phyloP scores from a whole-genome alignment of 805 yeast genomes.

The Kluyveromyces starmeri region DNA sequence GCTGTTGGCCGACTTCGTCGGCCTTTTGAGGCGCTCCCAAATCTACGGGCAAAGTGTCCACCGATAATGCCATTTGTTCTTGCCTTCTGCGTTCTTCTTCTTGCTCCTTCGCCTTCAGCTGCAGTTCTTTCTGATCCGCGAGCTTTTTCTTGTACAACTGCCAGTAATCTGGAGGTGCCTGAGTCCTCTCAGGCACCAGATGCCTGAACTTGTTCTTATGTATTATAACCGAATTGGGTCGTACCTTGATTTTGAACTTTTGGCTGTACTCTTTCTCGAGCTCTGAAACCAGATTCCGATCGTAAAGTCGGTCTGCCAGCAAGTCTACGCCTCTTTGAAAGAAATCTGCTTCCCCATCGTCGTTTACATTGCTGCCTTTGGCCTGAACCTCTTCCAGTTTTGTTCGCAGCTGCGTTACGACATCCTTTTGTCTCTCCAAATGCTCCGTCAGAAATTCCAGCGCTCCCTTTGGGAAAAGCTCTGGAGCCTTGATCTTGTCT shows the following conservation, averaged over 20 bases:
- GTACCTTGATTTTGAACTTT: slow-evolving; percentile 10
- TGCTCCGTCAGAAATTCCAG: slow-evolving; percentile 9
- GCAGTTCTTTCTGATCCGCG: slow-evolving; percentile 7
- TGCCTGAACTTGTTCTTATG: slow-evolving; percentile 15
- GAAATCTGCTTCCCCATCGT: neutral
- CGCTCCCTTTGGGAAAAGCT: slow-evolving; percentile 6
- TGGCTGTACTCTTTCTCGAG: slow-evolving; percentile 11
- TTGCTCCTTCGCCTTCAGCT: slow-evolving; percentile 8
- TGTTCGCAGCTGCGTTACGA: slow-evolving; percentile 3
- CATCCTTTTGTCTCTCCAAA: slow-evolving; percentile 11
- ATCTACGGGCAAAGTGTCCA: slow-evolving; percentile 11
- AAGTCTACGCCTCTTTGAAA: neutral
- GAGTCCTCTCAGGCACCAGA: slow-evolving; percentile 14
- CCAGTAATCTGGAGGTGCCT: slow-evolving; percentile 29
- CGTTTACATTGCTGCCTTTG: neutral
- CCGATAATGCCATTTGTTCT: slow-evolving; percentile 10
- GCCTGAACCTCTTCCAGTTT: neutral
- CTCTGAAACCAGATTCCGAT: slow-evolving; percentile 1
- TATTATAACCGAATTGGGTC: slow-evolving; percentile 12
- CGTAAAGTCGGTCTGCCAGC: neutral
- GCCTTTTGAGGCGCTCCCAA: slow-evolving; percentile 8
- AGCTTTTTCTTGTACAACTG: slow-evolving; percentile 11
- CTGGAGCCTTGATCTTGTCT: slow-evolving; percentile 16
- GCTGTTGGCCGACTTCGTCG: slow-evolving; percentile 12
- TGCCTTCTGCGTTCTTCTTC: slow-evolving; percentile 11